These are phyloP conservation scores for Penicillium paneum DNA, from an alignment of 2,329 filamentous ascomycete species.

Conservation along the genomic window DNA sequence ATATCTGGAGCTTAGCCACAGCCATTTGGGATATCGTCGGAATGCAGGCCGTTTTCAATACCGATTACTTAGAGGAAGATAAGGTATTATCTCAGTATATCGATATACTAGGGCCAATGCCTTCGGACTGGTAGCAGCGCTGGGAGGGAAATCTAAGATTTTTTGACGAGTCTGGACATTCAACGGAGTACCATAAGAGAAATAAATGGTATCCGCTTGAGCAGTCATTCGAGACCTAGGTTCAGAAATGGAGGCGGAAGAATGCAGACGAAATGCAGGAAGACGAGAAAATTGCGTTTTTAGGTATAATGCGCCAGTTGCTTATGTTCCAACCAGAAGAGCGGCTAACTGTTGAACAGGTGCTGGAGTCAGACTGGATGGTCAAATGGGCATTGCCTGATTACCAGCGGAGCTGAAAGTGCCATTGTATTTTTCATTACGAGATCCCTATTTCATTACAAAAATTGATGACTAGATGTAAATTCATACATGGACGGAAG, in stretches of 20 bases:
- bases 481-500: too few species aligned
- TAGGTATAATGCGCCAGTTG: conserved; percentile 35
- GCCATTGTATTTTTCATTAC: too few species aligned
- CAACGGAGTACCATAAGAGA: conserved; percentile 5
- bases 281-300: conserved; percentile 21
- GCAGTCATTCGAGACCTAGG: conserved; percentile 26
- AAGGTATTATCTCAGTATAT: conserved; percentile 21
- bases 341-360: conserved; percentile 27
- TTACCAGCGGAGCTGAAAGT: conserved; percentile 5
- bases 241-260: conserved; percentile 19
- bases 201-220: conserved; percentile 20
- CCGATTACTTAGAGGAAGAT: conserved; percentile 13
- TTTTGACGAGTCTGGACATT: conserved; percentile 16
- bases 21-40: conserved; percentile 28
- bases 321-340: conserved; percentile 29
- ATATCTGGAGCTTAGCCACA: conserved; percentile 28
- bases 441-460: too few species aligned
- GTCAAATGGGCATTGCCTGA: conserved; percentile 32
- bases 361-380: conserved; percentile 37
- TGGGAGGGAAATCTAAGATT: conserved; percentile 15
- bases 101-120: conserved; percentile 22
- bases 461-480: too few species aligned
- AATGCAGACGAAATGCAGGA: conserved; percentile 14
- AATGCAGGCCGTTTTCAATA: conserved; percentile 24
- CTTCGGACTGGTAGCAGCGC: conserved; percentile 15